Evolutionary conservation across 352 stramenopile species (phyloP), one percentile per base, ranked within the genome.

Genomic region (Achlya hypogyna): DNA sequence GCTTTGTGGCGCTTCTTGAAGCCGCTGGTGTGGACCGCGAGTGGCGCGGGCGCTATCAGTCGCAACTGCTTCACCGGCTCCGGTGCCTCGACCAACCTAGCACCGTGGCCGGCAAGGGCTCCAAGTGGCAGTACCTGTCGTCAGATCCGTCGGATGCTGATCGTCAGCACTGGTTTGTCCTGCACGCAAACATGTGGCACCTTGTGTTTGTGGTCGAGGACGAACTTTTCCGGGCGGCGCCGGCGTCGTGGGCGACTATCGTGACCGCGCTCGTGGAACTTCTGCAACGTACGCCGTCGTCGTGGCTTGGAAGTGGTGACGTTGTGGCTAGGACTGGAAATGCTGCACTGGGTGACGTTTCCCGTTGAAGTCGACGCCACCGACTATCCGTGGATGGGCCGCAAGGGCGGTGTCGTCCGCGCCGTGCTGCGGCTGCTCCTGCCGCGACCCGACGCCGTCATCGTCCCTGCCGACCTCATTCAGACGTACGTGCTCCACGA

Each of bases 121-220:
- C 60, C 5, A 67, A 67, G 28, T 67, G 60, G 60, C 60, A 67
- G 34, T 67, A 67, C 43, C 20, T 59, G 1, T 67, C 60, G 47
- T 34, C 22, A 10, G 51, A 67, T 27, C 51, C 60, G n/a, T 14
- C 20, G 14, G 60, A 67, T 29, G 43, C 60, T 6, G 51, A 60
- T 8, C 51, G 60, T 10, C 60, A 67, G 18, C 51, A 58, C 18
- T 58, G 38, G 60, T 47, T 43, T 8, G 35, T 67, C 16, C 35
- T 67, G 6, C 31, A 67, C 51, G 43, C 60, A 6, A 67, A 67
- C 32, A 22, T 67, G 42, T 67, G 60, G 60, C 43, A 67, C 20
- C 20, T 67, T n/a, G 51, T 52, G 12, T 67, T 67, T 67, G 23
- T 53, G 3, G 43, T 67, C 23, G 60, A 67, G 23, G 18, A 43